These are phyloP conservation scores for Meira miltonrushii DNA, from an alignment of 1,284 basidiomycete species.

Conservation along the genomic window DNA sequence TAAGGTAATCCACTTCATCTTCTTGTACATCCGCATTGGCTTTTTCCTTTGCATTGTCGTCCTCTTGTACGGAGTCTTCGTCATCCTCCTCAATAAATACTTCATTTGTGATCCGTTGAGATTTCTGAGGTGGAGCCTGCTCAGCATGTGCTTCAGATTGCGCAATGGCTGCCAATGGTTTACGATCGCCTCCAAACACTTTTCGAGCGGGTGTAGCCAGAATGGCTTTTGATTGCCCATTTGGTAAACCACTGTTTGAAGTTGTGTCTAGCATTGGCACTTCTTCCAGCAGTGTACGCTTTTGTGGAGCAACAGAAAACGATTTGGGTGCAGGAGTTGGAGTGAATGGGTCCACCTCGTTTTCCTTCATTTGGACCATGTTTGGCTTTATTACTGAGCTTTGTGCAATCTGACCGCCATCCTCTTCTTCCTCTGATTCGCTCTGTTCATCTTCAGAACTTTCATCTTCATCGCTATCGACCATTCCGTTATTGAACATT, in stretches of 20 bases:
- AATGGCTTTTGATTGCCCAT: not conserved
- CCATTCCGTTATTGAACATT: conserved; percentile 45
- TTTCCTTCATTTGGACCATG: not conserved
- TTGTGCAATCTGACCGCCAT: conserved; percentile 6
- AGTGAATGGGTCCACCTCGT: conserved; percentile 21
- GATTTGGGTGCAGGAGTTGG: conserved; percentile 22
- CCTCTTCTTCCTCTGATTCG: conserved; percentile 25
- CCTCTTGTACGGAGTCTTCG: conserved; percentile 14
- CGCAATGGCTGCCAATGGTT: not conserved
- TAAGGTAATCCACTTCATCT: conserved; percentile 7
- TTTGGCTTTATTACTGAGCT: not conserved
- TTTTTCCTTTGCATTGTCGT: not conserved
- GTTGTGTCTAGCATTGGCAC: not conserved
- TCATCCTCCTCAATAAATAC: conserved; percentile 26
- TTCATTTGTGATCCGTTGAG: conserved; percentile 6
- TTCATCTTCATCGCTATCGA: conserved; percentile 22
- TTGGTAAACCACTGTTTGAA: not conserved
- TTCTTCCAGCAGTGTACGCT: no score
- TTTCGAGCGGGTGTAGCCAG: not conserved
- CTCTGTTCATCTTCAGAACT: conserved; percentile 21
- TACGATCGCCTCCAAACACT: not conserved
- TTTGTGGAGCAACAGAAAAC: not conserved
- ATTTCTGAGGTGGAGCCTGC: not conserved
- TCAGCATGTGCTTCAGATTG: conserved; percentile 8
- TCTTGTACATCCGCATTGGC: not conserved